These are phyloP conservation scores for baker's yeast (Saccharomyces cerevisiae) DNA, from an alignment of 805 yeast species.

Conservation along the genomic window DNA sequence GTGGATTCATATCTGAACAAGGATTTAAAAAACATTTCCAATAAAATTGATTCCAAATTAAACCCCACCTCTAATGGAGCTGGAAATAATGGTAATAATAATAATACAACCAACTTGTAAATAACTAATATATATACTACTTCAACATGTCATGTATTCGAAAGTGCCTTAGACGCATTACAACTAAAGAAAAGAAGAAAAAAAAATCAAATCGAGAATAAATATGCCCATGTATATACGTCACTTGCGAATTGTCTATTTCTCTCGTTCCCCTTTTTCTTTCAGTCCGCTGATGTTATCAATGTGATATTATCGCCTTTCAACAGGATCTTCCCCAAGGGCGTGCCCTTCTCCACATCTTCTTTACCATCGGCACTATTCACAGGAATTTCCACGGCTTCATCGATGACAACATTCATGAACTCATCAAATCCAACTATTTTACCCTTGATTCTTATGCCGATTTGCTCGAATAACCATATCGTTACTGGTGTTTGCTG, in stretches of 20 bases:
- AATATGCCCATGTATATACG: neutral
- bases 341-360: slow-evolving; percentile 26
- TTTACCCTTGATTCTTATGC: slow-evolving; percentile 68
- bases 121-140: neutral
- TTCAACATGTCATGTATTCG: neutral
- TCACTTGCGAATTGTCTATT: neutral
- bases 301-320: slow-evolving; percentile 93
- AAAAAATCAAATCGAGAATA: neutral
- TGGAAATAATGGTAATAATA: neutral
- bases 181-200: neutral
- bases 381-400: slow-evolving; percentile 57
- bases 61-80: neutral
- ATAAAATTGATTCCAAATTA: neutral
- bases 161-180: neutral
- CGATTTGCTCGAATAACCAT: slow-evolving; percentile 85
- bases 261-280: neutral
- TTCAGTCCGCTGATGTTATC: slow-evolving; percentile 35
- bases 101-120: neutral
- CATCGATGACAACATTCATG: slow-evolving; percentile 72
- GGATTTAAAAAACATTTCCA: neutral
- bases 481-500: slow-evolving; percentile 71
- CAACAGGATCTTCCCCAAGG: slow-evolving; percentile 66
- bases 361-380: slow-evolving; percentile 33
- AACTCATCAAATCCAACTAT: slow-evolving; percentile 94
- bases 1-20: neutral